phyloP scores from a whole-genome alignment of 768 basidiomycete genomes.

The Russula foetens region DNA sequence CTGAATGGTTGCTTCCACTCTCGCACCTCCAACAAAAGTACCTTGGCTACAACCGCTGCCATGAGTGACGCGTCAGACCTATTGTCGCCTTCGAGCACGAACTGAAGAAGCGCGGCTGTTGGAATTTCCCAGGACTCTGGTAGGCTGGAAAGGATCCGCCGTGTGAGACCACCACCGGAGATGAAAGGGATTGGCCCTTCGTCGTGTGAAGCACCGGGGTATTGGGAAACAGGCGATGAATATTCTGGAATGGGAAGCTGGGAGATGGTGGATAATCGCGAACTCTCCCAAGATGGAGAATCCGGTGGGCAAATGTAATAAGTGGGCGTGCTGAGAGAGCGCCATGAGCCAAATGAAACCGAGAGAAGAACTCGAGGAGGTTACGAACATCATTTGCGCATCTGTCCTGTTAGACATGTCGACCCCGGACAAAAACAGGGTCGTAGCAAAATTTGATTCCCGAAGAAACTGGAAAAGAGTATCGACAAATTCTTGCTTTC shows the following conservation, averaged over 20 bases:
- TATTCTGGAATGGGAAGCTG: constrained; percentile 47
- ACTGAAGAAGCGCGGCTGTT: constrained; percentile 56
- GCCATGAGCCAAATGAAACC: background rate
- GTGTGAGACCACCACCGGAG: constrained; percentile 69
- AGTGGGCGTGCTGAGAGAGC: constrained; percentile 48
- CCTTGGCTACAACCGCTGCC: constrained; percentile 45
- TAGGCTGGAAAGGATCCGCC: constrained; percentile 45
- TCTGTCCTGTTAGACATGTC: constrained; percentile 69
- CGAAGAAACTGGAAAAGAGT: constrained; percentile 50
- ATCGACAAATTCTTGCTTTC: constrained; percentile 59
- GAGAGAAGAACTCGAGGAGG: background rate
- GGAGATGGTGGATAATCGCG: constrained; percentile 36
- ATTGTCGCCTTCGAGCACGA: constrained; percentile 80
- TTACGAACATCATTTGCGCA: constrained; percentile 62
- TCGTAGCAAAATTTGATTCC: constrained; percentile 39
- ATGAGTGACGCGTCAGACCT: constrained; percentile 58
- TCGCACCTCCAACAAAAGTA: constrained; percentile 32
- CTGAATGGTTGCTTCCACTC: constrained; percentile 59
- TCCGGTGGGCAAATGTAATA: constrained; percentile 44
- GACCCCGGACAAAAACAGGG: constrained; percentile 66
- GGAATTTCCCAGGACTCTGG: constrained; percentile 44
- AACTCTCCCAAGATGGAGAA: constrained; percentile 37
- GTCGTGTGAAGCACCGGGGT: constrained; percentile 24
- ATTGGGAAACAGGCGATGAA: constrained; percentile 38
- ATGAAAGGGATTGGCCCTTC: constrained; percentile 53